Base-by-base conservation (phyloP, 306 rosid species). In the Quercus agrifolia region DNA sequence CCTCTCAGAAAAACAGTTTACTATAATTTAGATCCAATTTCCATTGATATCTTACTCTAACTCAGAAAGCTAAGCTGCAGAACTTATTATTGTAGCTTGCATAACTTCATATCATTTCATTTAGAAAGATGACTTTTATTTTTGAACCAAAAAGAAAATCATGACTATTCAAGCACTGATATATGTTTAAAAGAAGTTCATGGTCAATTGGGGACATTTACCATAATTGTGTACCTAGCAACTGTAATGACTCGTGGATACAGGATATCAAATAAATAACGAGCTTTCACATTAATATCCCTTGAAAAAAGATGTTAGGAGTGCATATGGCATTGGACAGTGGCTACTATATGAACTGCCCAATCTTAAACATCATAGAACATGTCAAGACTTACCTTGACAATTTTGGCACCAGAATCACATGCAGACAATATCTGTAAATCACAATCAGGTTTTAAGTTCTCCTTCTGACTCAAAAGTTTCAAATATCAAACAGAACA, bases 381-480 rank as follows among this genome's bases (percentile, higher is more conserved):
- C 46, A 71, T 20, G 33, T 21, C 52, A 82, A 68, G 1, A 72
- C 92, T 21, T 27, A 92, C 98, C 93, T 94, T 94, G 41, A 94
- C 92, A 66, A 94, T 83, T 90, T 88, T 88, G 67, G 97, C 93
- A 54, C 97, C 98, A 44, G 92, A 82, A 30, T 88, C 87, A 79
- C 71, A 77, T 52, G 98, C 93, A 74, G 88, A 83, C 66, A 89
- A 84, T 73, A 94, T 89, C 98, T 94, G 92, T 66, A 89, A 83
- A 68, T 59, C 73, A 58, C 8, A 76, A 30, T 82, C 15, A 25
- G 49, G 33, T 75, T 68, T 73, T 52, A 76, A 33, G 17, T 68
- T 38, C 23, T n/a, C 41, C 17, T 56, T 57, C 7, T 55, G 5
- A 21, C 56, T 55, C 75, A 35, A 59, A 73, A 2, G 18, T 54